Percentiles rank a stretch among this genome's conserved stretches.
Evolutionary conservation across 768 basidiomycete species (phyloP).

Genomic region (Asterophora parasitica): DNA sequence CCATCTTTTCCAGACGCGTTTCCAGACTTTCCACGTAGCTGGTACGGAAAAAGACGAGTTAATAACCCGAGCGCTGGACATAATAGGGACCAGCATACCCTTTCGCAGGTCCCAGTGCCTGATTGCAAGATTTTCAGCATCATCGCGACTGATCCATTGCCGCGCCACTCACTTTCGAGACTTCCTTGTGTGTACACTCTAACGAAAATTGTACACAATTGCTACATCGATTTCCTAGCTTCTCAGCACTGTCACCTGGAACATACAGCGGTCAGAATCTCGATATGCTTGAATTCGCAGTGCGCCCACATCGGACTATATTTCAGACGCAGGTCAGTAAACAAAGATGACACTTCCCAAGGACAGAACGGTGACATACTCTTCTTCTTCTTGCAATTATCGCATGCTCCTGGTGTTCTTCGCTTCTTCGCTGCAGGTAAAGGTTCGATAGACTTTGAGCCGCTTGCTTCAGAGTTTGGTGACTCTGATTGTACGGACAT

Average conservation of each 20-base stretch:
- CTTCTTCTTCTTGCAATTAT: constrained; percentile 71
- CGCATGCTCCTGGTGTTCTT: constrained; percentile 64
- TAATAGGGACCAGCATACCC: constrained; percentile 41
- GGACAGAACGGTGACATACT: constrained; percentile 31
- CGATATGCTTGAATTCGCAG: no score
- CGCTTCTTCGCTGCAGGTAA: constrained; percentile 39
- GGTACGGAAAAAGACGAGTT: not conserved
- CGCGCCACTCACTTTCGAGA: constrained; percentile 47
- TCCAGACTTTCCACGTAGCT: constrained; percentile 62
- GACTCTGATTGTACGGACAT: constrained; percentile 5
- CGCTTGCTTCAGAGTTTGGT: not conserved
- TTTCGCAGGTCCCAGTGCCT: constrained; percentile 61
- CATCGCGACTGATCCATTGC: not conserved
- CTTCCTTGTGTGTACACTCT: constrained; percentile 66
- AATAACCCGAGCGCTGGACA: not conserved
- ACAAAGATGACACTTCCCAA: not conserved
- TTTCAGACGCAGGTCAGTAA: not conserved
- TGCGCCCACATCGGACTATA: constrained; percentile 30
- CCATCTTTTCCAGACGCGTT: constrained; percentile 58
- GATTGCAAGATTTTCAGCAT: not conserved
- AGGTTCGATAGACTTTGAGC: not conserved
- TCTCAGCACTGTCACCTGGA: constrained; percentile 63
- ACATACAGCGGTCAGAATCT: no score
- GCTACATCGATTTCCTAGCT: constrained; percentile 57
- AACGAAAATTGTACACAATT: constrained; percentile 56